Conservation (phyloP, 805 yeast species). For the Metschnikowia picachoensis region DNA sequence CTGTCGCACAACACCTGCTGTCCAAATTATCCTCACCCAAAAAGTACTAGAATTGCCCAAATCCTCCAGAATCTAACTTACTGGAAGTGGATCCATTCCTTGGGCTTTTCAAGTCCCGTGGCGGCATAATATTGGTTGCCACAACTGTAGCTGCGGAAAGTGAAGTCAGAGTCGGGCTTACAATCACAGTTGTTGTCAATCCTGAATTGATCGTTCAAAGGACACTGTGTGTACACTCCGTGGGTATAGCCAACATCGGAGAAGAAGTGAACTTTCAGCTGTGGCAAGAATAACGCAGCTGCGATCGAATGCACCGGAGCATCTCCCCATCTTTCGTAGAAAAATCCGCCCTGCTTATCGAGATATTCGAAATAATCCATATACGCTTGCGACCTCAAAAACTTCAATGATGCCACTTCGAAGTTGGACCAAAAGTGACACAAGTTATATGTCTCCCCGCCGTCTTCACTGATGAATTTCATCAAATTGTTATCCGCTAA, state of each 20-base stretch:
- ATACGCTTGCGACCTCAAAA: conserved; percentile 75
- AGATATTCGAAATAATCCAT: conserved; percentile 59
- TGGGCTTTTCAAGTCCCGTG: conserved; percentile 54
- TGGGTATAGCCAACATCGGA: conserved; percentile 84
- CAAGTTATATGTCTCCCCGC: conserved; percentile 65
- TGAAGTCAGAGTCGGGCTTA: conserved; percentile 66
- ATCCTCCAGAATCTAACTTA: not conserved
- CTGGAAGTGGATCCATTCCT: conserved; percentile 61
- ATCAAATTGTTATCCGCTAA: conserved; percentile 35
- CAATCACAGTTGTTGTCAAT: conserved; percentile 65
- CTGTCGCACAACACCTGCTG: too few relatives aligned
- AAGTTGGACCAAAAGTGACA: conserved; percentile 93
- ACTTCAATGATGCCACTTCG: conserved; percentile 69
- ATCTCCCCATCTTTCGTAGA: conserved; percentile 89
- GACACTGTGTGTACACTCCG: conserved; percentile 78
- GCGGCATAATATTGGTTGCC: conserved; percentile 58
- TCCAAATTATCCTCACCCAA: too few relatives aligned
- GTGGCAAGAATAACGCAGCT: conserved; percentile 60
- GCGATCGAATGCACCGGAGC: conserved; percentile 91
- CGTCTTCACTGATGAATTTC: conserved; percentile 66
- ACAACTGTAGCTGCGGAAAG: conserved; percentile 74
- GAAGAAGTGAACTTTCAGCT: conserved; percentile 68
- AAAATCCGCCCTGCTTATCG: conserved; percentile 72
- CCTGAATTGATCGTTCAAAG: conserved; percentile 58
- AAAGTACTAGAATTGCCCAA: too few relatives aligned